Base-by-base conservation (phyloP, 2,329 filamentous ascomycete genomes). In the Elsinoe perseae region DNA sequence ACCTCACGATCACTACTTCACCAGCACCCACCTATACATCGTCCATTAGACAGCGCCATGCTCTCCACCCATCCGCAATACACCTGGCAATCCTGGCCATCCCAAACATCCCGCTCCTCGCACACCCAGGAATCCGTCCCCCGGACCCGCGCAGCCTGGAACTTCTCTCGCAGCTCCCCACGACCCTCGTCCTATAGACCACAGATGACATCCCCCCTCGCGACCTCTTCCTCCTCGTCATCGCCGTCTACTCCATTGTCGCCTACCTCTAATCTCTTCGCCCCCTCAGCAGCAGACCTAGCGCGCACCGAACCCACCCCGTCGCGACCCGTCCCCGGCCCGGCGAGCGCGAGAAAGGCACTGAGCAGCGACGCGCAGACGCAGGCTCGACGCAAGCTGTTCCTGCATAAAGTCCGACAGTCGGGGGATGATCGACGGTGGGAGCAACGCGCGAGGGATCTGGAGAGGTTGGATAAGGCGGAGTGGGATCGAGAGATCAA, bases 351-450 rank as follows among this genome's bases (percentile, higher is more conserved):
- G 27, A 23, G 53, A 5, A 34, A 27, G 16, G 42, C 25, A 2
- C n/a, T 56, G 14, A 12, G 23, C 14, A 21, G 20, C 8, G 40
- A 44, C 27, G 40, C 38, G n/a, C 23, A 25, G 23, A 34, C 27
- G 5, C 9, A 20, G 4, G 28, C 53, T 2, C 23, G 53, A 16
- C 38, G 53, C 8, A 44, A 42, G 23, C 14, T 34, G 16, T 56
- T 56, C 40, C 21, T 36, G 23, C 14, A 18, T 27, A 56, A 56
- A 46, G 40, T 56, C n/a, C 23, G 53, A 9, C 23, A 44, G 53
- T 21, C 40, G 30, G 53, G 53, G 21, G 53, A 44, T 25, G 53
- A 56, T 16, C n/a, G 12, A 18, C 6, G 36, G 18, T 56, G 28
- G 36, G 53, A 42, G 36, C 21, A 23, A 7, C 40, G 53, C 12